A percentile compares a stretch with the other conserved stretches of the same genome.
These are phyloP conservation scores for Monilinia fructicola DNA, from an alignment of 2,329 filamentous ascomycete genomes.

Conservation along the genomic window DNA sequence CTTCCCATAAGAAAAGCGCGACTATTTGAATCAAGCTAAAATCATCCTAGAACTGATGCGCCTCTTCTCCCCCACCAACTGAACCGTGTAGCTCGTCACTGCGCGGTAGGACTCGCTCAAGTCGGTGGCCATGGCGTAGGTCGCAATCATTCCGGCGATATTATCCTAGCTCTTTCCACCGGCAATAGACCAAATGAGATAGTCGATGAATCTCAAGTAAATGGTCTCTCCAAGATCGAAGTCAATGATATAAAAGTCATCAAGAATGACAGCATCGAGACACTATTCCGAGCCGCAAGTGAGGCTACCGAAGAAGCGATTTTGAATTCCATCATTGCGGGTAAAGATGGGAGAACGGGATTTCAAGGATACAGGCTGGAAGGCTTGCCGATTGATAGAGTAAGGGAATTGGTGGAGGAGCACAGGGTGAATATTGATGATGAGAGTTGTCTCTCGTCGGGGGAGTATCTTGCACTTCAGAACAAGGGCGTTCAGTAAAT, in stretches of 20 bases:
- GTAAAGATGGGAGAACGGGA: conserved; percentile 59
- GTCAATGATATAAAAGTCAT: too few relatives aligned
- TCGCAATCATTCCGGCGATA: conserved; percentile 60
- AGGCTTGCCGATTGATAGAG: conserved; percentile 48
- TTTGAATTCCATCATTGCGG: conserved; percentile 57
- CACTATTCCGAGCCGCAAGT: conserved; percentile 59
- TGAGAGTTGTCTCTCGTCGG: not conserved
- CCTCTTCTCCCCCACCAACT: conserved; percentile 59
- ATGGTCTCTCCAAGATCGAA: too few relatives aligned
- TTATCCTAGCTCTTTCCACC: not conserved
- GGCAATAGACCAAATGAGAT: too few relatives aligned
- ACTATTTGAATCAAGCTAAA: not conserved
- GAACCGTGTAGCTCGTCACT: conserved; percentile 58
- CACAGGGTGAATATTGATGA: conserved; percentile 29
- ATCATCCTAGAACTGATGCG: conserved; percentile 46
- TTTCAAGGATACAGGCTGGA: conserved; percentile 48
- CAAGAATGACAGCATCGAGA: conserved; percentile 53
- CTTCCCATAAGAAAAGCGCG: too few relatives aligned
- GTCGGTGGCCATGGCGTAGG: conserved; percentile 57
- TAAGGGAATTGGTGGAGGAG: conserved; percentile 30
- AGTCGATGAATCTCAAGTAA: too few relatives aligned
- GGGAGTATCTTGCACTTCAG: too few relatives aligned
- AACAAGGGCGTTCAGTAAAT: too few relatives aligned
- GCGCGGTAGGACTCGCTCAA: conserved; percentile 58
- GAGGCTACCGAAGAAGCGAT: conserved; percentile 67